Conservation (phyloP, 805 yeast species). For the Yueomyces sinensis region DNA sequence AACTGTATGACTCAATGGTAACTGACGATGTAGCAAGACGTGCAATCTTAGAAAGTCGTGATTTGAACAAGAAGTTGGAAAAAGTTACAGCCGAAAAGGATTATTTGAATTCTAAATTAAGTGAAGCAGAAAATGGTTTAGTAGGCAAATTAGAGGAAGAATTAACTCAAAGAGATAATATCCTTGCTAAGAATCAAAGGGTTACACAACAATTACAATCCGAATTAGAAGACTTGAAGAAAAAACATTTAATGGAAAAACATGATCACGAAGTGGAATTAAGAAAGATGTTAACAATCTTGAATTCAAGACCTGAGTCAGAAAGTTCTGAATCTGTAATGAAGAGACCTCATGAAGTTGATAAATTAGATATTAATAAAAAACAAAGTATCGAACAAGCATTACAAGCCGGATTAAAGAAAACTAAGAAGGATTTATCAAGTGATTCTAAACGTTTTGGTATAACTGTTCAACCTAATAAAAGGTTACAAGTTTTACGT, state of each 20-base stretch:
- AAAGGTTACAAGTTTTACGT: constrained; percentile 58
- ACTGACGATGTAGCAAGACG: constrained; percentile 83
- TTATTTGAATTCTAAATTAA: constrained; percentile 49
- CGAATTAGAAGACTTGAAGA: constrained; percentile 59
- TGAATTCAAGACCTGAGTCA: constrained; percentile 34
- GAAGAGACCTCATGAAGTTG: constrained; percentile 1
- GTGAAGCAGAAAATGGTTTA: constrained; percentile 72
- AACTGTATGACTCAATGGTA: constrained; percentile 59
- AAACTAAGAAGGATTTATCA: constrained; percentile 27
- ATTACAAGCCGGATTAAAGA: constrained; percentile 24
- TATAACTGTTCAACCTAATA: constrained; percentile 53
- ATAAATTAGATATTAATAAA: constrained; percentile 16
- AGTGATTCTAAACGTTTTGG: constrained; percentile 27
- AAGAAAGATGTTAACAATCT: constrained; percentile 54
- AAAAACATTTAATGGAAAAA: constrained; percentile 45
- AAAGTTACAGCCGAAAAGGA: constrained; percentile 40
- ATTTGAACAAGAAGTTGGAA: constrained; percentile 39
- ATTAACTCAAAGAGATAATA: constrained; percentile 53
- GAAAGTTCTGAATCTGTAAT: constrained; percentile 5
- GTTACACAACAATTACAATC: constrained; percentile 44
- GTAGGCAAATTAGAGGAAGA: constrained; percentile 56
- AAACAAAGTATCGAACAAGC: constrained; percentile 18
- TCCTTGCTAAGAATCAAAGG: constrained; percentile 50
- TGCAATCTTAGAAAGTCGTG: constrained; percentile 51
- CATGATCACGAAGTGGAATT: constrained; percentile 67